Evolutionary conservation across 2,329 filamentous ascomycete species (phyloP), one percentile per base, ranked within the genome.

Genomic region (Meredithiella fracta): DNA sequence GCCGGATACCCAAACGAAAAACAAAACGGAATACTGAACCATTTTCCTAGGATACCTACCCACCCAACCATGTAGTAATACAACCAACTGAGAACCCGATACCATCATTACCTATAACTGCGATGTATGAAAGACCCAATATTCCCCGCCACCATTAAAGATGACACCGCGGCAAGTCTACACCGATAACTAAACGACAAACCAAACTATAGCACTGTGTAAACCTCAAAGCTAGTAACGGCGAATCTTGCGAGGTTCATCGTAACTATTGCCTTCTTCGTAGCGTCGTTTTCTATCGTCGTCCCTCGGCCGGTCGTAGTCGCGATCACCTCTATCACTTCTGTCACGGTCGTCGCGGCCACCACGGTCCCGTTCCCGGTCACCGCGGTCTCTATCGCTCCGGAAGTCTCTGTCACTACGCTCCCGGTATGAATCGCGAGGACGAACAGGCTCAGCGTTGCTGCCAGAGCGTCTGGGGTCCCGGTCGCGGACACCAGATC

Each of bases 251-350:
- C 78, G 70, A 52, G 80, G 78, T 68, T 95, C 90, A 65, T 95
- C 88, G 70, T 90, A 83, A 61, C 79, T 78, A 66, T 82, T 82
- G 65, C 84, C 85, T 54, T 94, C 89, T 68, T 85, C 88, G 54
- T 81, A 76, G 66, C 83, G 79, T 74, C 86, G 78, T 66, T 79
- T 69, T 68, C 71, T 73, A 61, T 78, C 77, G 62, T 80, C 77
- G 54, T 79, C 76, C 60, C 74, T 70, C 56, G 73, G 74, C 61
- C 75, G 70, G 65, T 82, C 78, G 66, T 71, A 73, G 63, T 76
- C 72, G 15, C 63, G 60, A 47, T 77, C 75, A 6, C 64, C 29
- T 34, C 29, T 34, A 11, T 34, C 29, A 34, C 29, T 11, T 34
- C 29, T 61, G 50, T 62, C 61, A 34, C 67, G 66, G 3, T 42